These are phyloP conservation scores for Candida takata DNA, from an alignment of 805 yeast genomes.

Conservation along the genomic window DNA sequence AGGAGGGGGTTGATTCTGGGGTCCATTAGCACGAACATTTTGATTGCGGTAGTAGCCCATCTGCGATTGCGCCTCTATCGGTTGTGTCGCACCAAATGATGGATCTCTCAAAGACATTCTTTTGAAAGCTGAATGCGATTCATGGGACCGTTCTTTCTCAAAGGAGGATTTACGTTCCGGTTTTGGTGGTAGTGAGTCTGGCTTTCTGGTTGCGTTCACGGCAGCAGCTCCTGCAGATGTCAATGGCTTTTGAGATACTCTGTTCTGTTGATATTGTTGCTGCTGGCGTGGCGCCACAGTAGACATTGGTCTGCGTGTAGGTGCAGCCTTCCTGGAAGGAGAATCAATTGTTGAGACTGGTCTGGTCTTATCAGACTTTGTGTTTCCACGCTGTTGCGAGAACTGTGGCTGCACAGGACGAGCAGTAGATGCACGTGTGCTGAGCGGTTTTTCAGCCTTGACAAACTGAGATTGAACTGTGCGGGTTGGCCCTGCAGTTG, in stretches of 20 bases:
- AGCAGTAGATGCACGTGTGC: not conserved
- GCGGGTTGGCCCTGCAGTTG: not conserved
- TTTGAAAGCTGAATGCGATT: constrained; percentile 30
- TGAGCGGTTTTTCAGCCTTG: not conserved
- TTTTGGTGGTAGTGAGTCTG: constrained; percentile 26
- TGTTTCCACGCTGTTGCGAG: not conserved
- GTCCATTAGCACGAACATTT: constrained; percentile 12
- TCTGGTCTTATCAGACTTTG: not conserved
- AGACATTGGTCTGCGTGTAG: constrained; percentile 9
- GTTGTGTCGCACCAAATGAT: constrained; percentile 13
- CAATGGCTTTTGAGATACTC: constrained; percentile 1
- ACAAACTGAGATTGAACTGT: no score
- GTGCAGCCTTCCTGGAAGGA: not conserved
- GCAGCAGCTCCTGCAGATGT: constrained; percentile 24
- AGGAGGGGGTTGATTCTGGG: constrained; percentile 5
- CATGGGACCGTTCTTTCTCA: constrained; percentile 36
- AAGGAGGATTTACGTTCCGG: constrained; percentile 41
- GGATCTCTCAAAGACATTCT: constrained; percentile 30
- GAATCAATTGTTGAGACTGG: not conserved
- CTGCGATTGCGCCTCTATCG: constrained; percentile 16
- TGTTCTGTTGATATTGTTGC: not conserved
- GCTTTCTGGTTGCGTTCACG: constrained; percentile 45
- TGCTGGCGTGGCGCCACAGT: not conserved
- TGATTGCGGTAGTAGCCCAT: constrained; percentile 23
- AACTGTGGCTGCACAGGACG: not conserved